Evolutionary conservation across 2,329 filamentous ascomycete genomes (phyloP), one percentile per base, ranked within the genome.

Genomic region (Talaromyces sp.): DNA sequence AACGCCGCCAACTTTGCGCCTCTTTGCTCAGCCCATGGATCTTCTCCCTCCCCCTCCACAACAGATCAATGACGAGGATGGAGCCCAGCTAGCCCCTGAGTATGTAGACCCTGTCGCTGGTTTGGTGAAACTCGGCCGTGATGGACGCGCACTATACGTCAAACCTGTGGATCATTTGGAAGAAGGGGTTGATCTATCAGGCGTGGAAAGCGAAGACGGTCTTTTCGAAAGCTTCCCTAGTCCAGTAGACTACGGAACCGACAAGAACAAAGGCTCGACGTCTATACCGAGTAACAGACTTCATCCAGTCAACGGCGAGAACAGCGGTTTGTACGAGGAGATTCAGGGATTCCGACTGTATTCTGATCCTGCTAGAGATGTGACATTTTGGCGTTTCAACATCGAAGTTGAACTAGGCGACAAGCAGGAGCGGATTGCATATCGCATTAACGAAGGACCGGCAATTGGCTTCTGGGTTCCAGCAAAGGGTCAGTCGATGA

Each of bases 321-420:
- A 88, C 70, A 80, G 88, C 5, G 90, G 89, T 57, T 91, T 92
- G 75, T 93, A 91, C 75, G 92, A 90, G 72, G 93, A 97, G 72
- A 87, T 97, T 6, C 84, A 88, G 66, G 95, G 91, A 1, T 88
- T 91, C 71, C 88, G 92, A 24, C 84, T 99, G 13, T 93, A 97
- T 72, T 84, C 87, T 1, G 95, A 97, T 73, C 82, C 87, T 6
- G 94, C 97, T 74, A 85, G 90, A 66, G 94, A 94, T 48, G 88
- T 90, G 67, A 99, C 95, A 0, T 99, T 99, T 78, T 99, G 95
- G 95, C 87, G 93, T 48, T 99, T 98, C 83, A 97, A 93, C 74
- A 85, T 99, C 58, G 94, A 98, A 76, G 85, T 99, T 60, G 94
- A 99, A 77, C 85, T 99, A 16, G 84, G 85, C 3, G 83, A 88